Evolutionary conservation across 768 basidiomycete species (phyloP).

Genomic region (Xerocomus brunneocitrinus): DNA sequence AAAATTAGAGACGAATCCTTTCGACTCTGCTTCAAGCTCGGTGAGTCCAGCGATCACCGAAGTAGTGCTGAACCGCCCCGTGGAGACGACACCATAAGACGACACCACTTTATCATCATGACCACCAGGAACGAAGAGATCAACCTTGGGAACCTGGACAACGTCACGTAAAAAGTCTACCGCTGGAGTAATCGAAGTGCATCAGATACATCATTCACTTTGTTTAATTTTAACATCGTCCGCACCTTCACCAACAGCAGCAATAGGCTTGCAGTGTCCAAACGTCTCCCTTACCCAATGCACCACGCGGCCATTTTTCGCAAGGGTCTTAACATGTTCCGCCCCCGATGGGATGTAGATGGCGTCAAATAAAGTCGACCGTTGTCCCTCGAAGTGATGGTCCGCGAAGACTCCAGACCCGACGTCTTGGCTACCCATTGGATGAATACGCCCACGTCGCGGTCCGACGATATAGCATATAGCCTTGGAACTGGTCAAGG

Average conservation of each 20-base stretch:
- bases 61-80: constrained; percentile 44
- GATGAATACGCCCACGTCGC: constrained; percentile 48
- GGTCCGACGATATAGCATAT: constrained; percentile 65
- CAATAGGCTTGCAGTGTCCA: constrained; percentile 82
- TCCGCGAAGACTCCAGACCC: constrained; percentile 45
- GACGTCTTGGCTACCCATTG: constrained; percentile 28
- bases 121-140: constrained; percentile 32
- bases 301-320: constrained; percentile 62
- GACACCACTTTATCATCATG: constrained; percentile 38
- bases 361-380: constrained; percentile 83
- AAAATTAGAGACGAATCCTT: constrained; percentile 56
- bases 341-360: constrained; percentile 72
- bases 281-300: constrained; percentile 85
- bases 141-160: constrained; percentile 43
- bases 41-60: constrained; percentile 38
- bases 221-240: background rate
- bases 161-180: constrained; percentile 45
- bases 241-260: constrained; percentile 62
- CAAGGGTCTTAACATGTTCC: constrained; percentile 52
- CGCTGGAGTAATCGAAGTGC: constrained; percentile 29
- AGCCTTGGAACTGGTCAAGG: constrained; percentile 49
- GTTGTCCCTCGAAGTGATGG: constrained; percentile 71
- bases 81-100: constrained; percentile 62
- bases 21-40: constrained; percentile 41
- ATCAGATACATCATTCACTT: background rate